Percentiles rank a stretch among this genome's conserved stretches.
Evolutionary conservation across 345 rosid species (phyloP).

Genomic region (Hibiscus mutabilis): DNA sequence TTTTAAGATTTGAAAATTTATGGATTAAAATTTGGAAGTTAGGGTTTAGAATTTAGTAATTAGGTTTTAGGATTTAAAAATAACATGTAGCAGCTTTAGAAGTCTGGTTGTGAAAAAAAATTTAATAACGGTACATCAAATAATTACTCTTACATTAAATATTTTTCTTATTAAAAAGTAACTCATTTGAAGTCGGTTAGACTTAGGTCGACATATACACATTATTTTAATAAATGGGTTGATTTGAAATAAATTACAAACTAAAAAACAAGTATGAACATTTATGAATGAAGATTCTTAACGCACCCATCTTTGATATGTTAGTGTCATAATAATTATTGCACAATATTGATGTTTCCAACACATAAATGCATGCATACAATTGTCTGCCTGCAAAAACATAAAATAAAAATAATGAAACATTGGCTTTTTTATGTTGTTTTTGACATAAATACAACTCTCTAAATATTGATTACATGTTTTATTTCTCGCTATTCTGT

Average conservation of each 20-base stretch:
- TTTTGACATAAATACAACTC: not conserved
- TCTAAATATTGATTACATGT: not conserved
- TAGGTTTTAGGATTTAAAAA: too few relatives aligned
- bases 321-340: not conserved
- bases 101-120: too few relatives aligned
- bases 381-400: not conserved
- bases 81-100: too few relatives aligned
- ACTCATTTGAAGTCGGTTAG: too few relatives aligned
- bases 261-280: not conserved
- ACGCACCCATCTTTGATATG: not conserved
- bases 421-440: not conserved
- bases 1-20: too few relatives aligned
- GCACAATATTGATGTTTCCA: not conserved
- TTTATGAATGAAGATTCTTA: not conserved
- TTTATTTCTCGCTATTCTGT: not conserved
- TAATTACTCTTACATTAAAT: too few relatives aligned
- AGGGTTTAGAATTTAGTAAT: too few relatives aligned
- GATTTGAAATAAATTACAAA: not conserved
- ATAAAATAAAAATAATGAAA: not conserved
- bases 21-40: too few relatives aligned
- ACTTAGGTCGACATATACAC: not conserved
- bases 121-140: too few relatives aligned
- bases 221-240: not conserved
- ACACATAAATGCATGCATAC: slow-evolving; percentile 3
- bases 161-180: too few relatives aligned